Conservation (phyloP, 2,329 filamentous ascomycete genomes). For the Clarireedia homoeocarpa region DNA sequence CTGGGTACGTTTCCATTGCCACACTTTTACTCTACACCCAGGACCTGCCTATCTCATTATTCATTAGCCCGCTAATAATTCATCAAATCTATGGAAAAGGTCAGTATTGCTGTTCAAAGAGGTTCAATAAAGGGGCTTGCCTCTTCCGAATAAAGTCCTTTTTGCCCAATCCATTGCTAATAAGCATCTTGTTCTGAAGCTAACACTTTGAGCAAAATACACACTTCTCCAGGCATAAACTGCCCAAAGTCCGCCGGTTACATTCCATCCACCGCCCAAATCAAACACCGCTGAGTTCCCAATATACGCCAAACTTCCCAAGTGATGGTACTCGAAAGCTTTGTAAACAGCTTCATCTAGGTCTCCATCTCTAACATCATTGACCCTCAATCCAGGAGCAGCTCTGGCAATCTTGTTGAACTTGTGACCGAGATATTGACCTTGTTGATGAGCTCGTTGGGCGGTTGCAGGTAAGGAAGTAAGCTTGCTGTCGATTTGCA, state of each 20-base stretch:
- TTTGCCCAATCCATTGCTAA: slow-evolving; percentile 99
- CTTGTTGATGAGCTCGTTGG: slow-evolving; percentile 93
- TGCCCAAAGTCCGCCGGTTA: slow-evolving; percentile 79
- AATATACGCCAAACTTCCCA: slow-evolving; percentile 88
- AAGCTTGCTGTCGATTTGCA: slow-evolving; percentile 89
- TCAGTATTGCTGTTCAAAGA: slow-evolving; percentile 5
- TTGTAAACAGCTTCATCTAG: slow-evolving; percentile 88
- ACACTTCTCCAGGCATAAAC: slow-evolving; percentile 95
- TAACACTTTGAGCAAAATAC: slow-evolving; percentile 97
- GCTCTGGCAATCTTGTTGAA: slow-evolving; percentile 84
- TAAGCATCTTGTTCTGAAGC: slow-evolving; percentile 77
- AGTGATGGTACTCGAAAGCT: slow-evolving; percentile 87
- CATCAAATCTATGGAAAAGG: slow-evolving; percentile 12
- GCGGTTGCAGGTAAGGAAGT: slow-evolving; percentile 92
- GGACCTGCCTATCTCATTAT: too few relatives aligned
- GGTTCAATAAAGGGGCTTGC: slow-evolving; percentile 37
- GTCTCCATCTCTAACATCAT: slow-evolving; percentile 81
- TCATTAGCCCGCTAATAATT: slow-evolving; percentile 9
- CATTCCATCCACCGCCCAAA: slow-evolving; percentile 65
- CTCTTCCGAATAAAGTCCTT: slow-evolving; percentile 87
- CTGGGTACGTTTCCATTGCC: too few relatives aligned
- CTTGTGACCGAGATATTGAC: slow-evolving; percentile 84
- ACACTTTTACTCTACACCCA: too few relatives aligned
- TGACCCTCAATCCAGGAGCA: slow-evolving; percentile 65
- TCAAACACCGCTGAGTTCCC: slow-evolving; percentile 97